Base-by-base conservation (phyloP, 768 basidiomycete genomes). In the Boletus rubescentipes region DNA sequence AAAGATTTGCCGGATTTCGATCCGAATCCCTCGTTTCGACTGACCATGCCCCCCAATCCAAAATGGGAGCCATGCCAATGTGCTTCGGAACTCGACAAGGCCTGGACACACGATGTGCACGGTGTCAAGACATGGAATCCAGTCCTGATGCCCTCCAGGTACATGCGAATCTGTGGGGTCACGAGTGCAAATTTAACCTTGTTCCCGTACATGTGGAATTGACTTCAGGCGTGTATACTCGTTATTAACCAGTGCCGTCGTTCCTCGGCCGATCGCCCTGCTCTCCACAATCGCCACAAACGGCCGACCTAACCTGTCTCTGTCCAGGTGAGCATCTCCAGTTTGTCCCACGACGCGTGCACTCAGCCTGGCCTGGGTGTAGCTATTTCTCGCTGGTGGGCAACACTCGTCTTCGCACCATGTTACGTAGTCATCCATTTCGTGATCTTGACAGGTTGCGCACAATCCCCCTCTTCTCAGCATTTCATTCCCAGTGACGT, bases 401-500 rank as follows among this genome's bases (percentile, higher is more conserved):
- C 21, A n/a, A 32, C 35, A 42, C 38, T 38, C 60, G 58, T 45
- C 23, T 62, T 55, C 35, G 52, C 31, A 29, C 51, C 48, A 26
- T 32, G 43, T 61, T 38, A 54, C 52, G 51, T 56, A 50, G 49
- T 37, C 20, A 18, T 53, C 12, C 56, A 40, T 46, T 37, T 34
- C 44, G 49, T 53, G 53, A 58, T 26, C 30, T 6, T 41, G 26
- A 36, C 53, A 55, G 84, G 75, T 84, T 38, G 77, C 83, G 15
- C 79, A 83, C 64, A 77, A 86, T 53, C 89, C 88, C 3, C 85
- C 89, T 1, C 72, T 85, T 52, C 61, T 91, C 58, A 82, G 81
- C 68, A 62, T 91, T 44, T 85, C 84, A 7, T 82, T 87, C 65
- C 73, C 74, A 23, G 61, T 78, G 41, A 74, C 74, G 20, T 72